These are phyloP conservation scores for Plasmodium relictum DNA, from an alignment of 169 alveolate species.

Conservation along the genomic window DNA sequence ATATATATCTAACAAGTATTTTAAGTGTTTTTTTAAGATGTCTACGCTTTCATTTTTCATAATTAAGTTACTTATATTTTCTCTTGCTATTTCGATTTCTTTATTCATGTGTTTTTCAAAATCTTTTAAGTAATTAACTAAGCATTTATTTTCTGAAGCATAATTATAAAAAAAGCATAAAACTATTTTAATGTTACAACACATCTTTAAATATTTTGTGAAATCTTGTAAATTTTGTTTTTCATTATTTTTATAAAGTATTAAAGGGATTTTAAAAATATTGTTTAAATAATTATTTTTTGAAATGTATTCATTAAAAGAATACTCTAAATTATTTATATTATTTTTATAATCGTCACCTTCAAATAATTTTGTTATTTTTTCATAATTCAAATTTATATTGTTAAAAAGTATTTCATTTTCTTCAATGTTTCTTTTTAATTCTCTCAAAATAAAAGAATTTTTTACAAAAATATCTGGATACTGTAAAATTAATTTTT, in stretches of 20 bases:
- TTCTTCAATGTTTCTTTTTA: conserved; percentile 39
- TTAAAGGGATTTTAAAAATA: conserved; percentile 65
- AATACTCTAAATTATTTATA: conserved; percentile 23
- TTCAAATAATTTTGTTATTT: conserved; percentile 39
- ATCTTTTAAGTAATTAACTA: conserved; percentile 13
- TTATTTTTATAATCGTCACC: conserved; percentile 11
- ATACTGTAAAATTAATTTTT: conserved; percentile 54
- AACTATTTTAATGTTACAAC: conserved; percentile 14
- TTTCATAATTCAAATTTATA: conserved; percentile 23
- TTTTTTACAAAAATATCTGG: conserved; percentile 68
- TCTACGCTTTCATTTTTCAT: conserved; percentile 44
- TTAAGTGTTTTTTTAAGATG: conserved; percentile 20
- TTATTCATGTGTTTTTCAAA: conserved; percentile 46
- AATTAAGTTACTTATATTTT: conserved; percentile 7
- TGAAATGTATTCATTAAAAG: not conserved
- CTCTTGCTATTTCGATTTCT: conserved; percentile 31
- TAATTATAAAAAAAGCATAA: conserved; percentile 12
- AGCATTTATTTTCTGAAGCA: not conserved
- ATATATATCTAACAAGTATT: conserved; percentile 29
- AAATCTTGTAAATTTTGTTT: conserved; percentile 38
- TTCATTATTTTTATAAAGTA: conserved; percentile 45
- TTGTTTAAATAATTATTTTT: not conserved
- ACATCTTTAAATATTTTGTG: conserved; percentile 34
- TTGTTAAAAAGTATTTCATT: conserved; percentile 29
- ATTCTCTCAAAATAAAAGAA: conserved; percentile 44